These are phyloP conservation scores for Serendipita vermifera DNA, from an alignment of 768 basidiomycete species.

Conservation along the genomic window DNA sequence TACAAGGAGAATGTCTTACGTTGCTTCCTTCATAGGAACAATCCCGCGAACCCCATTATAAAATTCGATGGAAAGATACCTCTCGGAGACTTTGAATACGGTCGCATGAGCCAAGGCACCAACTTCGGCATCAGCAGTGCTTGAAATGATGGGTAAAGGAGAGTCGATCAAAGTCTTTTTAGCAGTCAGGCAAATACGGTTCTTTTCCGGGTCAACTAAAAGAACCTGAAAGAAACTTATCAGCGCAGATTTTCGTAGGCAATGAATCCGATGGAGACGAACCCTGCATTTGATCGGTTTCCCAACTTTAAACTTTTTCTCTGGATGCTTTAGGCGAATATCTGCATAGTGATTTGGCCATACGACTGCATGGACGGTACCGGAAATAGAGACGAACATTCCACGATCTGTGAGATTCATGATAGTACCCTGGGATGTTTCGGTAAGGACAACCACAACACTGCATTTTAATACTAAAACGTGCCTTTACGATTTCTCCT, in stretches of 20 bases:
- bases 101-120: constrained; percentile 71
- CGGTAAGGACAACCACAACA: background rate
- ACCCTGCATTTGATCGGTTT: constrained; percentile 75
- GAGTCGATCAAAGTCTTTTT: constrained; percentile 86
- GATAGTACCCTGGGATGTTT: constrained; percentile 38
- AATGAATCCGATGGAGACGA: too few species aligned
- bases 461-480: background rate
- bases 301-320: constrained; percentile 78
- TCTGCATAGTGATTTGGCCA: constrained; percentile 96
- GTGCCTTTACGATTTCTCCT: constrained; percentile 73
- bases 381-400: constrained; percentile 75
- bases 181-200: constrained; percentile 73
- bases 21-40: constrained; percentile 68
- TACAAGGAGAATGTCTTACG: constrained; percentile 32
- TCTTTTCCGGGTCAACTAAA: constrained; percentile 64
- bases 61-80: constrained; percentile 73
- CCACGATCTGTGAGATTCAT: constrained; percentile 70
- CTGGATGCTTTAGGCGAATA: constrained; percentile 84
- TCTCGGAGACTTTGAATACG: constrained; percentile 70
- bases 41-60: constrained; percentile 79
- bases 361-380: constrained; percentile 80
- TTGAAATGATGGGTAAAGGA: constrained; percentile 51
- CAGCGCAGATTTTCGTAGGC: too few species aligned
- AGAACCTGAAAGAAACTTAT: constrained; percentile 59
- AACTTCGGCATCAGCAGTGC: constrained; percentile 49